These are phyloP conservation scores for Tricholoma bakamatsutake DNA, from an alignment of 768 basidiomycete species.

Conservation along the genomic window DNA sequence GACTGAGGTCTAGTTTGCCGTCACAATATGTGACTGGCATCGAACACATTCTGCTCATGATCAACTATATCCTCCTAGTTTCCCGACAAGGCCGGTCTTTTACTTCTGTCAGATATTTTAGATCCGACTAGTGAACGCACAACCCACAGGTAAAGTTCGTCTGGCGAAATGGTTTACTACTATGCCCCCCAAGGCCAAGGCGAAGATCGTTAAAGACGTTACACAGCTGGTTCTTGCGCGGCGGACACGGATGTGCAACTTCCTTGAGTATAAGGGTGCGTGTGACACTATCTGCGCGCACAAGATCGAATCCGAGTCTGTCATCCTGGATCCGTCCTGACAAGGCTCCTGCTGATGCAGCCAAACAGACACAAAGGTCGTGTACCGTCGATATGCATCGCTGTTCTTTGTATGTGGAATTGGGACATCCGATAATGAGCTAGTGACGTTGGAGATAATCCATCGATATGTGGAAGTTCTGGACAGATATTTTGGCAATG, in stretches of 20 bases:
- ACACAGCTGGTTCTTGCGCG: slow-evolving; percentile 95
- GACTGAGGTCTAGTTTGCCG: not conserved
- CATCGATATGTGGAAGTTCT: slow-evolving; percentile 94
- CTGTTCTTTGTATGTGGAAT: slow-evolving; percentile 93
- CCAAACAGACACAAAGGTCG: slow-evolving; percentile 75
- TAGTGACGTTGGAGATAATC: slow-evolving; percentile 86
- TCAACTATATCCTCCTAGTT: slow-evolving; percentile 97
- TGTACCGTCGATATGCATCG: slow-evolving; percentile 93
- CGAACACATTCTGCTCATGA: slow-evolving; percentile 40
- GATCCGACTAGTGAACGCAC: slow-evolving; percentile 2
- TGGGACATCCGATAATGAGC: slow-evolving; percentile 80
- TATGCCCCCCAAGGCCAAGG: slow-evolving; percentile 83
- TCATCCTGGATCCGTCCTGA: not conserved
- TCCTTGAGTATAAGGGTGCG: slow-evolving; percentile 96
- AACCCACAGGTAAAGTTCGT: slow-evolving; percentile 79
- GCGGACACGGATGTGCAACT: slow-evolving; percentile 97
- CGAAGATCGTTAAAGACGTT: slow-evolving; percentile 98
- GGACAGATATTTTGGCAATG: slow-evolving; percentile 88
- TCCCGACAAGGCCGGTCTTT: slow-evolving; percentile 79
- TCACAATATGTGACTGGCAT: not conserved
- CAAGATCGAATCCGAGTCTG: slow-evolving; percentile 1
- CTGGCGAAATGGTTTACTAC: slow-evolving; percentile 99
- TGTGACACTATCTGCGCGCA: not conserved
- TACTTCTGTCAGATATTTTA: slow-evolving; percentile 3
- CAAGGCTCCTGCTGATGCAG: slow-evolving; percentile 13